These are phyloP conservation scores for Zea luxurians DNA, from an alignment of 176 grass and related monocot genomes.

Conservation along the genomic window DNA sequence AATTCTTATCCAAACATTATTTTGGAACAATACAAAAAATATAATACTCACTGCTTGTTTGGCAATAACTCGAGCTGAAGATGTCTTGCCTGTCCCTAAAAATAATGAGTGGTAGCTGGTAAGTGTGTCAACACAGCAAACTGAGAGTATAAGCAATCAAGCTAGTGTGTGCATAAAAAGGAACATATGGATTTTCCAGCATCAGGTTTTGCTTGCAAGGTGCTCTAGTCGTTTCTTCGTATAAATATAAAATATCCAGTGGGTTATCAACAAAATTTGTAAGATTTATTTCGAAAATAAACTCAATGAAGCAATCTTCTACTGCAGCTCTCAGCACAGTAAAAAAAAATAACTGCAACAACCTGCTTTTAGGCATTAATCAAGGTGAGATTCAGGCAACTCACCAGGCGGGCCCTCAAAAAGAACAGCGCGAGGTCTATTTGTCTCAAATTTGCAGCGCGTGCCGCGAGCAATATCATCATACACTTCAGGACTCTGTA, in stretches of 20 bases:
- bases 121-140: conserved; percentile 2
- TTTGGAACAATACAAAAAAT: conserved; percentile 21
- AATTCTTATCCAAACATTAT: conserved; percentile 6
- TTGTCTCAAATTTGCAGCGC: conserved; percentile 85
- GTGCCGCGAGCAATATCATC: conserved; percentile 87
- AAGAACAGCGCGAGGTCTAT: conserved; percentile 83
- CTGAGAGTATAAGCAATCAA: background rate
- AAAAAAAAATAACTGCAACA: background rate
- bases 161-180: conserved; percentile 6
- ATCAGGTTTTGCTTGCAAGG: conserved; percentile 19
- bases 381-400: conserved; percentile 9
- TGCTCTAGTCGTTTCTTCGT: background rate
- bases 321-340: background rate
- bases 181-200: background rate
- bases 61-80: conserved; percentile 89
- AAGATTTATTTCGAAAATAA: conserved; percentile 22
- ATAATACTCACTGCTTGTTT: conserved; percentile 81
- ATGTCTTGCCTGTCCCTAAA: conserved; percentile 91
- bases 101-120: conserved; percentile 20
- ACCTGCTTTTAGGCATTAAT: background rate
- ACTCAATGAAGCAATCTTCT: background rate
- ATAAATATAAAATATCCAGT: background rate
- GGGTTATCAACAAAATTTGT: background rate
- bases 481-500: conserved; percentile 92
- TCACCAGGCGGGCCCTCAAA: conserved; percentile 96